A percentile compares a stretch with the other conserved stretches of the same genome.
phyloP scores from a whole-genome alignment of 1,139 yeast genomes.

The Taphrina pruni region DNA sequence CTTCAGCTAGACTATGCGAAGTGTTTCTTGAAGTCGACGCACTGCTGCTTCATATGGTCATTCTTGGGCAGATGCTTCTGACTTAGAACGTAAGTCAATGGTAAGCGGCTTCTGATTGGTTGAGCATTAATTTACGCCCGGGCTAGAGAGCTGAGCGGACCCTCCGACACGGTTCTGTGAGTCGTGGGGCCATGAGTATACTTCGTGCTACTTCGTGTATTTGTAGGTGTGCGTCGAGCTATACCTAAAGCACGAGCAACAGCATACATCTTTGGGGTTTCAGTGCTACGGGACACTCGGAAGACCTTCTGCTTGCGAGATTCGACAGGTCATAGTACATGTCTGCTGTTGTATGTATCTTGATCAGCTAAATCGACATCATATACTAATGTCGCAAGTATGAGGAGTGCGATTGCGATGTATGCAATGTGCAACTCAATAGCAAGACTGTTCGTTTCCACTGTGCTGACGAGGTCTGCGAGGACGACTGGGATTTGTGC shows the following conservation, averaged over 20 bases:
- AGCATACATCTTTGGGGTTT: too few species aligned
- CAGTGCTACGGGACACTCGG: neutral
- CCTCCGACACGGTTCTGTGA: neutral
- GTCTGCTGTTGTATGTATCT: conserved; percentile 31
- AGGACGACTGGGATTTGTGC: conserved; percentile 87
- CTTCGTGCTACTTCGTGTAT: neutral
- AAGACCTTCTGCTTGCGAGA: neutral
- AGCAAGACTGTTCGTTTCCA: conserved; percentile 39
- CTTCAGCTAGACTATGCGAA: neutral
- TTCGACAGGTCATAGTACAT: neutral
- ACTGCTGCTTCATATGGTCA: too few species aligned
- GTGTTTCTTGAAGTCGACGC: too few species aligned
- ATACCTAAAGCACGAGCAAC: too few species aligned
- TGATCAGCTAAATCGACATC: neutral
- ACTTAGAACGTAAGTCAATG: neutral
- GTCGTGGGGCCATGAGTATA: conserved; percentile 4
- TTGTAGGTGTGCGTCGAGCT: too few species aligned
- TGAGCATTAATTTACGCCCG: neutral
- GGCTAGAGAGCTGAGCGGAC: neutral
- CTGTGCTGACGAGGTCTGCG: conserved; percentile 34
- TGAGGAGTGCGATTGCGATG: conserved; percentile 84
- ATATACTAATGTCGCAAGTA: conserved; percentile 37
- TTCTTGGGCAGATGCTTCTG: too few species aligned
- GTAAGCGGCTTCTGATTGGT: conserved; percentile 1
- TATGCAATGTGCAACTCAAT: conserved; percentile 66